Base-by-base conservation (phyloP, 1,284 basidiomycete species). In the Hymenochaete sp. region DNA sequence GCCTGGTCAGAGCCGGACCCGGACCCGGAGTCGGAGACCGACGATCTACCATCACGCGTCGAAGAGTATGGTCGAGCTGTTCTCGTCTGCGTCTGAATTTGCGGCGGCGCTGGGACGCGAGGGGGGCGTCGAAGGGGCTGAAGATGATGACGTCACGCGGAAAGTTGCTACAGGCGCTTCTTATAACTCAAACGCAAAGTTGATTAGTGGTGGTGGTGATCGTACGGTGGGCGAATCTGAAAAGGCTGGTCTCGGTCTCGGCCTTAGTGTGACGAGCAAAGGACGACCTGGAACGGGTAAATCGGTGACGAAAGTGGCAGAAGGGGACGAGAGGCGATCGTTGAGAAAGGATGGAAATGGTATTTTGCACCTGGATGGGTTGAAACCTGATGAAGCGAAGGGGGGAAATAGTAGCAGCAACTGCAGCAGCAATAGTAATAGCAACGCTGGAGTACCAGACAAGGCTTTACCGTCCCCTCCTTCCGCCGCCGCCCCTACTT, bases 41-140 rank as follows among this genome's bases (percentile, higher is more conserved):
- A 64, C 65, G 14, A 60, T 83, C 51, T 80, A 79, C 56, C 70
- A 73, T 41, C 79, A 77, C 24, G 70, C 72, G 0, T 88, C 86
- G 24, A 71, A 63, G 40, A 74, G 71, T 40, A 72, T 77, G 69
- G 58, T 73, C 51, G 68, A 78, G 55, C 60, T 78, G n/a, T 51
- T 59, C n/a, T 53, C 60, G 4, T 21, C 57, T 42, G 50, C 56
- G 4, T 50, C 56, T 18, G 46, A 44, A 21, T 52, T 55, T 6
- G 44, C 38, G 36, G 16, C 27, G 39, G 25, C 13, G 16, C 53
- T 13, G 53, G 55, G 38, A 45, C 26, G 42, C 13, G 36, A 50
- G 31, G 39, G 49, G 16, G 26, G 44, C 13, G 51, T 44, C 19
- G 31, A 42, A 9, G 45, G 32, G 51, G 48, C 8, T 39, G 24